Conservation (phyloP, 257 asterid species). For the Fraxinus anomala region DNA sequence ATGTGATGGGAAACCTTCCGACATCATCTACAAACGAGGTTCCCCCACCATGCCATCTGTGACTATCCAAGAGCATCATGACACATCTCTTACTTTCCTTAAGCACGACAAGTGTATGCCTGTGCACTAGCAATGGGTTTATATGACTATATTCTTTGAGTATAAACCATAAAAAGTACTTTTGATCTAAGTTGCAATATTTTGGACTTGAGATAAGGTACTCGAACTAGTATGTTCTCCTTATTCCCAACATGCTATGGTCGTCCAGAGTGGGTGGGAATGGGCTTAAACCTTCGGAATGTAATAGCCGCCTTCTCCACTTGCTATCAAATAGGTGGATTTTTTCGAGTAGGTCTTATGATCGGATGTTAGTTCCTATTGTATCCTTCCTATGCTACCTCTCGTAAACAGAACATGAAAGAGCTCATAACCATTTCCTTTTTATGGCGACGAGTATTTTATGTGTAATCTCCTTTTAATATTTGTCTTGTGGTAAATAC, state of each 20-base stretch:
- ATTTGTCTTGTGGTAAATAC: background rate
- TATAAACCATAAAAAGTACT: background rate
- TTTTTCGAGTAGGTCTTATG: background rate
- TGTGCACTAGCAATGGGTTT: background rate
- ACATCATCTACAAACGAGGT: background rate
- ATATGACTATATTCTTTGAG: background rate
- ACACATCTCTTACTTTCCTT: background rate
- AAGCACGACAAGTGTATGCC: background rate
- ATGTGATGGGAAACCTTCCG: background rate
- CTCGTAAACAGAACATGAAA: background rate
- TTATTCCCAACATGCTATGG: no score
- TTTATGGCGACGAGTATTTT: background rate
- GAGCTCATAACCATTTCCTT: background rate
- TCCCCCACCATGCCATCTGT: background rate
- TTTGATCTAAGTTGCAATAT: background rate
- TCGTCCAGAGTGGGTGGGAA: background rate
- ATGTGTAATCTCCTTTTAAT: background rate
- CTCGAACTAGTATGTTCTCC: background rate
- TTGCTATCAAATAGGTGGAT: background rate
- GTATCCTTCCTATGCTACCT: background rate
- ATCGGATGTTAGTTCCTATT: background rate
- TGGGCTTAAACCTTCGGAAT: no score
- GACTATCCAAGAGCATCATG: background rate
- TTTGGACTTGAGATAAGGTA: background rate
- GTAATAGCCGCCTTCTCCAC: background rate